Evolutionary conservation across 2,329 filamentous ascomycete species (phyloP).

Genomic region (Fusarium tjaetaba): DNA sequence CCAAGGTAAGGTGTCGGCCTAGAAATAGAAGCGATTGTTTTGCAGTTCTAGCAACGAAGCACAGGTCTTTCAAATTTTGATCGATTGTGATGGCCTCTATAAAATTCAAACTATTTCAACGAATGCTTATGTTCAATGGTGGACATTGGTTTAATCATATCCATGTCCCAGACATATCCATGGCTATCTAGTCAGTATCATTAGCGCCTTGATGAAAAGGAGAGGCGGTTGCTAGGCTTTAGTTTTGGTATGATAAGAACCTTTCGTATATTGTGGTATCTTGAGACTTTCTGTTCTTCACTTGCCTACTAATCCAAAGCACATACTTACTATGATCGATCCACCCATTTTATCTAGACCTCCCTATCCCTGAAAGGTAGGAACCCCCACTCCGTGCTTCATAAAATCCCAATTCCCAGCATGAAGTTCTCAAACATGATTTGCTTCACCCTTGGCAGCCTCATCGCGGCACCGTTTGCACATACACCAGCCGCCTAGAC

Average conservation of each 20-base stretch:
- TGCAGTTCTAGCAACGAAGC: background rate
- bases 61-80: background rate
- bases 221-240: background rate
- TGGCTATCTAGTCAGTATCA: background rate
- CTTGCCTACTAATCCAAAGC: background rate
- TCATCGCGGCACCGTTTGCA: slow-evolving; percentile 85
- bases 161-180: background rate
- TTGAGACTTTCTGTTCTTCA: background rate
- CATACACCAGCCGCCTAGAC: slow-evolving; percentile 88
- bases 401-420: background rate
- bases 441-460: slow-evolving; percentile 49
- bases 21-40: slow-evolving; percentile 1
- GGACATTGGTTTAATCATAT: background rate
- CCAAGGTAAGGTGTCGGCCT: slow-evolving; percentile 36
- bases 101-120: background rate
- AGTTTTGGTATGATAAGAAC: background rate
- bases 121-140: background rate
- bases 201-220: background rate
- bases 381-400: slow-evolving; percentile 7
- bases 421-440: slow-evolving; percentile 12
- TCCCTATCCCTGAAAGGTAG: slow-evolving; percentile 8
- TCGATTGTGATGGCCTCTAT: background rate
- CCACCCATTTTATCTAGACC: slow-evolving; percentile 26
- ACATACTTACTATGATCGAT: background rate
- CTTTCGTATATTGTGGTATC: slow-evolving; percentile 7